phyloP scores from a whole-genome alignment of 345 rosid genomes.

The Populus simonii region DNA sequence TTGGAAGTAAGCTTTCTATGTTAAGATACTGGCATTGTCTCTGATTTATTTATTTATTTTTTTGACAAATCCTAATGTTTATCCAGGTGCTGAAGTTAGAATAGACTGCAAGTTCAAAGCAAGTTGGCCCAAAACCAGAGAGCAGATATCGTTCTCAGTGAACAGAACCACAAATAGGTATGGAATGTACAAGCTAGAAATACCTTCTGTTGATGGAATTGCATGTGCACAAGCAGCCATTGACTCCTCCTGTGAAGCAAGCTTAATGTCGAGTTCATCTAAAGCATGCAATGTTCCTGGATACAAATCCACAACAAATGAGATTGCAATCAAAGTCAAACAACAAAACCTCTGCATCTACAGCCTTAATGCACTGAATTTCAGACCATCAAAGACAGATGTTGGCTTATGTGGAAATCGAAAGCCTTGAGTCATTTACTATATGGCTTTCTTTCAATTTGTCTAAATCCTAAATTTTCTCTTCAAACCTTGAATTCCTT shows the following conservation, averaged over 20 bases:
- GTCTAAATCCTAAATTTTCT: not conserved
- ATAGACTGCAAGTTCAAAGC: slow-evolving; percentile 77
- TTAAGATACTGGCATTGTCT: not conserved
- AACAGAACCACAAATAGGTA: slow-evolving; percentile 79
- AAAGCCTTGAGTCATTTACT: not conserved
- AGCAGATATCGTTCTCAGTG: slow-evolving; percentile 62
- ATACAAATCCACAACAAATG: slow-evolving; percentile 66
- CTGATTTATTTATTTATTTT: not conserved
- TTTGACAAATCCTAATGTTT: not conserved
- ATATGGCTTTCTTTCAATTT: not conserved
- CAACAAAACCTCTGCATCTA: slow-evolving; percentile 68
- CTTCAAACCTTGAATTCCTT: not conserved
- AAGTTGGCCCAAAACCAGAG: slow-evolving; percentile 52
- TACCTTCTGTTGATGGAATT: slow-evolving; percentile 74
- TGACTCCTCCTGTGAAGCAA: slow-evolving; percentile 70
- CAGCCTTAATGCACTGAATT: slow-evolving; percentile 69
- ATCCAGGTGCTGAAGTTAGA: slow-evolving; percentile 78
- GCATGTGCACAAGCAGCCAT: slow-evolving; percentile 65
- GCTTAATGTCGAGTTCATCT: slow-evolving; percentile 53
- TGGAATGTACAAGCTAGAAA: slow-evolving; percentile 73
- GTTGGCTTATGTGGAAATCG: slow-evolving; percentile 48
- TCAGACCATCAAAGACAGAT: slow-evolving; percentile 67
- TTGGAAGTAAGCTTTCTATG: not conserved
- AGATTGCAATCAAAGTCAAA: slow-evolving; percentile 59
- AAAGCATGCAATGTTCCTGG: slow-evolving; percentile 79